A percentile compares a stretch with the other conserved stretches of the same genome.
Evolutionary conservation across 2,329 filamentous ascomycete genomes (phyloP).

Genomic region (Mycocentrospora acerina): DNA sequence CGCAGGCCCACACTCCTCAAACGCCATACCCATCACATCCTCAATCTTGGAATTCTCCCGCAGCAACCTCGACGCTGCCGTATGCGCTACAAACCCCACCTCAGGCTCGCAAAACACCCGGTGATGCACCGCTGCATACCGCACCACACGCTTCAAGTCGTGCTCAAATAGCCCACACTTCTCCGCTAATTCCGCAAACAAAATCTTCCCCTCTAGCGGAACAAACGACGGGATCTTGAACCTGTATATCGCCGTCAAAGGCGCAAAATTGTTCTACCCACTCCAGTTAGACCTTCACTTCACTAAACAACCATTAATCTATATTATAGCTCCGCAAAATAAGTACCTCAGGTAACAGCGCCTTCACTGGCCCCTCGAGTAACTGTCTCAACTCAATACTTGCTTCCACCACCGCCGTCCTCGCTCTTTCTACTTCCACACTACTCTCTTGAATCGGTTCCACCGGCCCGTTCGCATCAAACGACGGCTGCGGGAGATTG

Average conservation of each 20-base stretch:
- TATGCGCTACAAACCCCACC: conserved; percentile 45
- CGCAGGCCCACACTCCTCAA: conserved; percentile 11
- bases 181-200: conserved; percentile 4
- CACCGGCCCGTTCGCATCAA: conserved; percentile 2
- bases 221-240: conserved; percentile 1
- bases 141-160: conserved; percentile 40
- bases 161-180: conserved; percentile 7
- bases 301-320: no score
- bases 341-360: conserved; percentile 8
- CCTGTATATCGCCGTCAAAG: conserved; percentile 1
- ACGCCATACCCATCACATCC: conserved; percentile 8
- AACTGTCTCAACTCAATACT: conserved; percentile 12
- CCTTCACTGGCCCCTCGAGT: conserved; percentile 10
- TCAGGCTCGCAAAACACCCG: conserved; percentile 45
- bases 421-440: conserved; percentile 3
- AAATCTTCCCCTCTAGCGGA: conserved; percentile 1
- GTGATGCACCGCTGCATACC: conserved; percentile 43
- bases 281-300: background rate
- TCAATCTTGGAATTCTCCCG: conserved; percentile 9
- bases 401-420: conserved; percentile 5
- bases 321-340: background rate
- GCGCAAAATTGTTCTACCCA: conserved; percentile 9
- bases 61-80: conserved; percentile 22
- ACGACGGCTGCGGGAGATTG: conserved; percentile 4
- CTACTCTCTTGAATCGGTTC: conserved; percentile 4